A percentile compares a stretch with the other conserved stretches of the same genome.
These are phyloP conservation scores for Buddleja alternifolia DNA, from an alignment of 257 asterid species.

Conservation along the genomic window DNA sequence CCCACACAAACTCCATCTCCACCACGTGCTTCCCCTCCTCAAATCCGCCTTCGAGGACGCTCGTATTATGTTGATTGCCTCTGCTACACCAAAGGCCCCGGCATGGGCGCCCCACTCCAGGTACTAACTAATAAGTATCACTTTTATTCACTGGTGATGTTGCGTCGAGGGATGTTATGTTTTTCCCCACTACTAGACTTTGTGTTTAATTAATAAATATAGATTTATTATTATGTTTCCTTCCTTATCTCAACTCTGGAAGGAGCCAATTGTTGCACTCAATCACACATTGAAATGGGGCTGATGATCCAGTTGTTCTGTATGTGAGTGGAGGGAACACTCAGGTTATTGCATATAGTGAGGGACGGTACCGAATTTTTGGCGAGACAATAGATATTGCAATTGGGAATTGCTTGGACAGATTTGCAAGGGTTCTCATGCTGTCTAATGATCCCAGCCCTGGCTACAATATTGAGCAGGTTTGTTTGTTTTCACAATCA, in stretches of 20 bases:
- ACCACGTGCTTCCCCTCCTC: conserved; percentile 75
- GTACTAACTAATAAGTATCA: conserved; percentile 11
- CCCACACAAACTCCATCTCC: conserved; percentile 94
- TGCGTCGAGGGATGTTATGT: no score
- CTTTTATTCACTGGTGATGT: no score
- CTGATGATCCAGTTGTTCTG: conserved; percentile 88
- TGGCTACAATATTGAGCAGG: conserved; percentile 98
- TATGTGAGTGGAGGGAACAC: conserved; percentile 98
- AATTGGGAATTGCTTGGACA: conserved; percentile 92
- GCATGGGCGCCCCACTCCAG: conserved; percentile 92
- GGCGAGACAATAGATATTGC: conserved; percentile 97
- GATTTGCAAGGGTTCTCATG: conserved; percentile 95
- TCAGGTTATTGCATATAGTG: conserved; percentile 92
- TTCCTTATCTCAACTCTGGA: conserved; percentile 88
- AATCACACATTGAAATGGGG: conserved; percentile 97
- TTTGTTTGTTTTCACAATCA: conserved; percentile 22
- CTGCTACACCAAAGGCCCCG: conserved; percentile 97
- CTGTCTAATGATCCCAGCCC: conserved; percentile 97
- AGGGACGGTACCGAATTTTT: conserved; percentile 84
- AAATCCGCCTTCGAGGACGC: conserved; percentile 73
- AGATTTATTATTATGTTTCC: conserved; percentile 6
- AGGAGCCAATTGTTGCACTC: conserved; percentile 84
- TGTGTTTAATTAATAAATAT: no score
- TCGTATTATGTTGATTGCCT: conserved; percentile 71
- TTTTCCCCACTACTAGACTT: no score